Evolutionary conservation across 352 stramenopile genomes (phyloP).

Genomic region (Blastocystis sp.): DNA sequence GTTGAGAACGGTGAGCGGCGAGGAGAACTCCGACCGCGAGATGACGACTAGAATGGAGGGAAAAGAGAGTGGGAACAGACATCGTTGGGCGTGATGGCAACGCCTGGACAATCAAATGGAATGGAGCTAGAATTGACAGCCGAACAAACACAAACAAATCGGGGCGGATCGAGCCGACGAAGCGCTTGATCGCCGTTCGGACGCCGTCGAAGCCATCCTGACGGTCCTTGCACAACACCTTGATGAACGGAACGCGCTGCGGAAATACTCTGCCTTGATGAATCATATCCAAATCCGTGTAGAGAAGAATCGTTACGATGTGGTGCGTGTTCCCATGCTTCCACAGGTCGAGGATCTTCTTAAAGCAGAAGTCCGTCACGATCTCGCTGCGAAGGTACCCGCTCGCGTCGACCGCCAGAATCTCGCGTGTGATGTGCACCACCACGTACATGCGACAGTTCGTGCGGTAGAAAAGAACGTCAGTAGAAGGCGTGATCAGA

Average conservation of each 20-base stretch:
- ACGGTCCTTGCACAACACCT: conserved; percentile 43
- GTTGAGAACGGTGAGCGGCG: conserved; percentile 17
- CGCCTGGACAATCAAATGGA: background rate
- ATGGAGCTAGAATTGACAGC: conserved; percentile 9
- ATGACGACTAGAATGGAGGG: conserved; percentile 22
- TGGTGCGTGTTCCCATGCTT: conserved; percentile 54
- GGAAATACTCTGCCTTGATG: conserved; percentile 18
- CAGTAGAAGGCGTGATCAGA: conserved; percentile 12
- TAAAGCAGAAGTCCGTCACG: conserved; percentile 45
- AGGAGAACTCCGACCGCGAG: background rate
- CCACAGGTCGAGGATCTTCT: conserved; percentile 44
- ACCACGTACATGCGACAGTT: conserved; percentile 60
- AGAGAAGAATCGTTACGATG: conserved; percentile 44
- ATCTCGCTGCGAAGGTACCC: conserved; percentile 54
- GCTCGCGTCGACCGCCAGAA: conserved; percentile 28
- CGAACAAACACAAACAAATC: background rate
- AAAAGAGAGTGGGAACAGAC: background rate
- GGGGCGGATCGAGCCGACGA: conserved; percentile 7
- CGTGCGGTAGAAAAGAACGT: conserved; percentile 37
- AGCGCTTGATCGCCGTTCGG: conserved; percentile 24
- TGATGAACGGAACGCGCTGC: conserved; percentile 24
- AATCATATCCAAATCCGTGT: conserved; percentile 46
- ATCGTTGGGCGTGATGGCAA: background rate
- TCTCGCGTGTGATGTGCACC: conserved; percentile 46
- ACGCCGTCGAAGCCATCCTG: conserved; percentile 22